These are phyloP conservation scores for Tubosaeta sp. DNA, from an alignment of 768 basidiomycete species.

Conservation along the genomic window DNA sequence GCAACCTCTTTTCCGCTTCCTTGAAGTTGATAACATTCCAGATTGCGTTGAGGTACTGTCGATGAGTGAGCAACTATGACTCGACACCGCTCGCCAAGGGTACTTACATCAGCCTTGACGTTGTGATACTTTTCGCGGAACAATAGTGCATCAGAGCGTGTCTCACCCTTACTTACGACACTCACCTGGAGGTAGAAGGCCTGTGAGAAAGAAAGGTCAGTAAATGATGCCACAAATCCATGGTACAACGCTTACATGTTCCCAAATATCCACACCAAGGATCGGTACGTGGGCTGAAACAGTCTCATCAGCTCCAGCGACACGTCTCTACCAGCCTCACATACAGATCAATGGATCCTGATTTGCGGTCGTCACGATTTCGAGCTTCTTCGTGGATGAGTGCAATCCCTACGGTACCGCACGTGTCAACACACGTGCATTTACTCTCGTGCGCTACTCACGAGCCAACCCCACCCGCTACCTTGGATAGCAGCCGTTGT, in stretches of 20 bases:
- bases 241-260: slow-evolving; percentile 57
- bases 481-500: slow-evolving; percentile 92
- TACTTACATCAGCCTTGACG: slow-evolving; percentile 86
- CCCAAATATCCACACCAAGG: slow-evolving; percentile 97
- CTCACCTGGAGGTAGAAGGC: slow-evolving; percentile 57
- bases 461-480: slow-evolving; percentile 98
- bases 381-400: slow-evolving; percentile 62
- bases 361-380: slow-evolving; percentile 90
- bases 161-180: not conserved
- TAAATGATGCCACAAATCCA: slow-evolving; percentile 2
- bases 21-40: slow-evolving; percentile 97
- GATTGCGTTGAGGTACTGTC: slow-evolving; percentile 87
- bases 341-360: slow-evolving; percentile 86
- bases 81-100: not conserved
- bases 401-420: slow-evolving; percentile 58
- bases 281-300: slow-evolving; percentile 75
- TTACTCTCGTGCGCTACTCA: slow-evolving; percentile 24
- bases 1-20: slow-evolving; percentile 69
- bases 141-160: slow-evolving; percentile 12
- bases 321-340: slow-evolving; percentile 9
- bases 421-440: not conserved
- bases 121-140: slow-evolving; percentile 69
- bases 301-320: slow-evolving; percentile 6
- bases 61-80: slow-evolving; percentile 4
- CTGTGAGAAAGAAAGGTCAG: slow-evolving; percentile 28